phyloP scores from a whole-genome alignment of 768 basidiomycete species.

The Lactarius deliciosus region DNA sequence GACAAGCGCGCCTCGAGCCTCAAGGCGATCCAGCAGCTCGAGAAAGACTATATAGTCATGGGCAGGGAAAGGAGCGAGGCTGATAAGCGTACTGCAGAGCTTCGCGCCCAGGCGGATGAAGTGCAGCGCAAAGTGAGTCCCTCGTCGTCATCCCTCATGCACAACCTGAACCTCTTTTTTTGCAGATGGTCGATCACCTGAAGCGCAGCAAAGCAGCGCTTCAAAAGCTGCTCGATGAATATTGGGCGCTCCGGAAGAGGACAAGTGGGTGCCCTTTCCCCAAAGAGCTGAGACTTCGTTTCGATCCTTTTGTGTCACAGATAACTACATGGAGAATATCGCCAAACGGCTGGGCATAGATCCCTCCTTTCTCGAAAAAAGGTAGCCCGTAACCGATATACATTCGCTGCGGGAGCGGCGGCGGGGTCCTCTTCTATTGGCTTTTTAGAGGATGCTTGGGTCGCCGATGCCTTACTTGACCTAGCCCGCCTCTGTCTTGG shows the following conservation, averaged over 20 bases:
- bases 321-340: conserved; percentile 86
- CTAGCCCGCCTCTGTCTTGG: not conserved
- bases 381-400: not conserved
- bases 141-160: too few species aligned
- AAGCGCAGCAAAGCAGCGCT: conserved; percentile 74
- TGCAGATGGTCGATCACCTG: conserved; percentile 76
- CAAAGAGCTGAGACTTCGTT: not conserved
- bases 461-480: not conserved
- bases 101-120: conserved; percentile 65
- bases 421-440: not conserved
- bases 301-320: not conserved
- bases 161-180: not conserved
- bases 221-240: conserved; percentile 78
- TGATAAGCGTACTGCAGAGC: conserved; percentile 75
- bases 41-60: conserved; percentile 80
- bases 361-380: conserved; percentile 19
- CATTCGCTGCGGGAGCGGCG: not conserved
- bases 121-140: conserved; percentile 59
- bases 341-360: conserved; percentile 76
- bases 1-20: conserved; percentile 76
- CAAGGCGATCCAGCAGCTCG: conserved; percentile 70
- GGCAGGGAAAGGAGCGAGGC: conserved; percentile 71
- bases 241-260: conserved; percentile 76
- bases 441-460: not conserved
- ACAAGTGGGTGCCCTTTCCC: conserved; percentile 50